A percentile compares a stretch with the other conserved stretches of the same genome.
Evolutionary conservation across 192 early-diverging fungal species (phyloP).

Genomic region (Entophlyctis luteolus): DNA sequence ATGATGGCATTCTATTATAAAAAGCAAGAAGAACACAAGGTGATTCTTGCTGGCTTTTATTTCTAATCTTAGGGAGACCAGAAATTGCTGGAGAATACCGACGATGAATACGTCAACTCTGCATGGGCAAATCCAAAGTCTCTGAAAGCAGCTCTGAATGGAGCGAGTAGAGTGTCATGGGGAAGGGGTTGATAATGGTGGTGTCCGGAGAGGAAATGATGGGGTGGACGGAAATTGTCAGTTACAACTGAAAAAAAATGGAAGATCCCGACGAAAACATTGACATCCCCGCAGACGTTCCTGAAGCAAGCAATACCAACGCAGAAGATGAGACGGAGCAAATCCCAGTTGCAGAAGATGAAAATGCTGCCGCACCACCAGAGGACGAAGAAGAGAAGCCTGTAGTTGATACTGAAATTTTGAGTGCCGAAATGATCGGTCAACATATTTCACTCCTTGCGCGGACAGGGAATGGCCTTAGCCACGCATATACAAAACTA

Average conservation of each 20-base stretch:
- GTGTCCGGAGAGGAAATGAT: too few species aligned
- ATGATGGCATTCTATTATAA: constrained; percentile 61
- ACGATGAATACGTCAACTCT: constrained; percentile 54
- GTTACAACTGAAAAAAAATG: too few species aligned
- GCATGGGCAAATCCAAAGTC: constrained; percentile 57
- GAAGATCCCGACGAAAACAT: background rate
- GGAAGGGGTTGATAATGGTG: constrained; percentile 7
- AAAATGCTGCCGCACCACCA: background rate
- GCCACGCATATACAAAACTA: constrained; percentile 53
- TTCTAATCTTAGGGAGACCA: background rate
- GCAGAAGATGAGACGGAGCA: background rate
- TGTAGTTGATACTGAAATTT: constrained; percentile 1
- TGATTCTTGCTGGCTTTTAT: background rate
- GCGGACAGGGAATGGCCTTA: constrained; percentile 50
- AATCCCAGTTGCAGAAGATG: background rate
- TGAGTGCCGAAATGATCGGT: constrained; percentile 38
- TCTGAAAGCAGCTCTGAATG: constrained; percentile 48
- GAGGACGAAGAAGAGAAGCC: constrained; percentile 13
- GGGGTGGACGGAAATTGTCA: too few species aligned
- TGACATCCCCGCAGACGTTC: background rate
- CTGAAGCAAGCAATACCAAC: background rate
- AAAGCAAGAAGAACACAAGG: constrained; percentile 62
- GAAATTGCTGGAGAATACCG: constrained; percentile 55
- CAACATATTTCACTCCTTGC: constrained; percentile 45
- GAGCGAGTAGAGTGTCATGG: constrained; percentile 43